Base-by-base conservation (phyloP, 2,329 filamentous ascomycete species). In the Calcarisporium arbuscula region DNA sequence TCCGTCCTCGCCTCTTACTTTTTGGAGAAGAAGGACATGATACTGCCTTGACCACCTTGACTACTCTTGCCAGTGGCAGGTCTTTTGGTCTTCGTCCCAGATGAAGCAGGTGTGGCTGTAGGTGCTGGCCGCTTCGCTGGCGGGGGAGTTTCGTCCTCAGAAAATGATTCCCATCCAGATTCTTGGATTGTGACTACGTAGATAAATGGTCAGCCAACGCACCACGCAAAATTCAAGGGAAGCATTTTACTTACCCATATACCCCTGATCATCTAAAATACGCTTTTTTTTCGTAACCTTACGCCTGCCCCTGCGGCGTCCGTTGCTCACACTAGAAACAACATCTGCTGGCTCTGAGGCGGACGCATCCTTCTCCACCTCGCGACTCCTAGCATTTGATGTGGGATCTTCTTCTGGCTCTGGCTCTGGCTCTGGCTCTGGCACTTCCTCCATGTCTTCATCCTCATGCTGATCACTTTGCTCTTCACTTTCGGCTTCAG, bases 11-110 rank as follows among this genome's bases (percentile, higher is more conserved):
- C 19, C 8, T 28, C 33, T 42, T 47, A 84, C 52, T 88, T 92
- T 67, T 94, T 95, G 27, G 74, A 72, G 58, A 95, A 95, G 62
- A 95, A 95, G 1, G 82, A 87, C 82, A 89, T 94, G 53, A 95
- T 94, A 54, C 71, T 94, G 4, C 88, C 87, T 51, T 87, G 82
- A 4, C 74, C 56, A 7, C 61, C 59, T n/a, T n/a, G n/a, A n/a
- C n/a, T n/a, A 52, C 30, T 31, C 11, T 86, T 85, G 2, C 66
- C 62, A n/a, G n/a, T n/a, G 2, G 62, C 62, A 15, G 63, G 50
- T 53, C 81, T 82, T 49, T 73, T 79, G 17, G 67, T 56, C 47
- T 72, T 77, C 29, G 53, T 54, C 6, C 62, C 63, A 39, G 70
- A 64, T 10, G 70, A 68, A 16, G 64, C 56, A 6, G 65, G 60